phyloP scores from a whole-genome alignment of 805 yeast genomes.

The Starmerella lactis-condensi region DNA sequence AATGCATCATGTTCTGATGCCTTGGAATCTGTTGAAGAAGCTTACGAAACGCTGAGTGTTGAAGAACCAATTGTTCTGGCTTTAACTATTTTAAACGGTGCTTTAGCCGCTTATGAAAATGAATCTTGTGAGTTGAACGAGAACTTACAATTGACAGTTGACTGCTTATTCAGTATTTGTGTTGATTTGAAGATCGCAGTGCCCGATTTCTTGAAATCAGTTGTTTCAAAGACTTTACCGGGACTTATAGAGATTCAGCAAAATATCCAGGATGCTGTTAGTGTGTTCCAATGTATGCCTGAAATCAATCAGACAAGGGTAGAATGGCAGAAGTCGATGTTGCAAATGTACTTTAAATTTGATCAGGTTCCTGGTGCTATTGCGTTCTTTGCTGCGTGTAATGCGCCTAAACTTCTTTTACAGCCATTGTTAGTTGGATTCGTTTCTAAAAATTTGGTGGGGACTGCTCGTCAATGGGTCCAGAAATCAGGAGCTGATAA shows the following conservation, averaged over 20 bases:
- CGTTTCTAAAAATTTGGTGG: slow-evolving; percentile 8
- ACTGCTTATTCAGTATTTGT: slow-evolving; percentile 9
- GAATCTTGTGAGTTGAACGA: not conserved
- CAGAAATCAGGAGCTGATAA: not conserved
- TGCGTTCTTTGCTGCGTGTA: slow-evolving; percentile 11
- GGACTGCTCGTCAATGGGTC: slow-evolving; percentile 11
- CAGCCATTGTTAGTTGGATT: slow-evolving; percentile 9
- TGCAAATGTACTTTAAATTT: slow-evolving; percentile 4
- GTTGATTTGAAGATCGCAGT: slow-evolving; percentile 3
- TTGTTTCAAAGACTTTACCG: not conserved
- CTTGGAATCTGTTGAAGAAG: slow-evolving; percentile 17
- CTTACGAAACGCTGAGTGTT: slow-evolving; percentile 14
- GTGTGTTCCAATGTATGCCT: slow-evolving; percentile 3
- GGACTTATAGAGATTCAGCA: slow-evolving; percentile 3
- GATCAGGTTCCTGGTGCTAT: slow-evolving; percentile 9
- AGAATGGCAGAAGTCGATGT: slow-evolving; percentile 7
- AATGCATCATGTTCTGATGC: slow-evolving; percentile 6
- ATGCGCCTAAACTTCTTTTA: slow-evolving; percentile 7
- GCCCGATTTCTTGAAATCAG: slow-evolving; percentile 1
- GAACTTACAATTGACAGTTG: slow-evolving; percentile 6
- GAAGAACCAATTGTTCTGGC: slow-evolving; percentile 15
- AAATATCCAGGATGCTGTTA: slow-evolving; percentile 6
- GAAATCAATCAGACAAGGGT: slow-evolving; percentile 5
- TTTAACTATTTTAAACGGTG: slow-evolving; percentile 9
- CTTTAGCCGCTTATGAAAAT: slow-evolving; percentile 3